A percentile compares a stretch with the other conserved stretches of the same genome.
Evolutionary conservation across 1,284 basidiomycete genomes (phyloP).

Genomic region (Fomitopsis betulina): DNA sequence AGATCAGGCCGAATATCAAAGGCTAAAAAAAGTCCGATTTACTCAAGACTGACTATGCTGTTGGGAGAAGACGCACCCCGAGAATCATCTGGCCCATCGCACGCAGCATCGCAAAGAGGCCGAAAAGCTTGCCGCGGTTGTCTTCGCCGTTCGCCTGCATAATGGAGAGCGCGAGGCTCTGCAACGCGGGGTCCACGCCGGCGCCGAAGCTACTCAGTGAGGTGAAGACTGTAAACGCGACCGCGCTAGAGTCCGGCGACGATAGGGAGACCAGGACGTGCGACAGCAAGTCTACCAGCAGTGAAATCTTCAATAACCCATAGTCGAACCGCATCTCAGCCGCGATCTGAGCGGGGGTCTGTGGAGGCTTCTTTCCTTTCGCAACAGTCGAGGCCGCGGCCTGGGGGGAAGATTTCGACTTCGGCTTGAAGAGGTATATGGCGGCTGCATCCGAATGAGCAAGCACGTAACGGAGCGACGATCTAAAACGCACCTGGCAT

Average conservation of each 20-base stretch:
- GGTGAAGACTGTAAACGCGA: slow-evolving; percentile 51
- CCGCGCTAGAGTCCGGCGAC: slow-evolving; percentile 30
- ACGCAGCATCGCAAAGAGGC: slow-evolving; percentile 63
- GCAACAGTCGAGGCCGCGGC: slow-evolving; percentile 10
- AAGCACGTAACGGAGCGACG: neutral
- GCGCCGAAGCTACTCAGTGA: slow-evolving; percentile 55
- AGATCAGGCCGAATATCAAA: slow-evolving; percentile 64
- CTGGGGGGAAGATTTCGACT: slow-evolving; percentile 20
- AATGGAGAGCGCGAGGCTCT: slow-evolving; percentile 68
- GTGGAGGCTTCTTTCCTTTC: slow-evolving; percentile 31
- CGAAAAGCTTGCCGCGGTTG: slow-evolving; percentile 53
- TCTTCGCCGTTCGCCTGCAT: slow-evolving; percentile 43
- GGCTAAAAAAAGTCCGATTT: slow-evolving; percentile 44
- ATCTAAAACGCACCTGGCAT: slow-evolving; percentile 44
- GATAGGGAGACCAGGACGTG: slow-evolving; percentile 52
- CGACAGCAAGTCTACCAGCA: slow-evolving; percentile 62
- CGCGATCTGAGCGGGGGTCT: slow-evolving; percentile 45
- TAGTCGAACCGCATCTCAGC: slow-evolving; percentile 71
- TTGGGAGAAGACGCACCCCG: slow-evolving; percentile 42
- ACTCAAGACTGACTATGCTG: neutral
- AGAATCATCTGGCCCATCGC: slow-evolving; percentile 64
- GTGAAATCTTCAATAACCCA: slow-evolving; percentile 50
- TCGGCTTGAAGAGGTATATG: slow-evolving; percentile 43
- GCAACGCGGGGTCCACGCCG: slow-evolving; percentile 59
- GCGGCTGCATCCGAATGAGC: slow-evolving; percentile 30